Base-by-base conservation (phyloP, 2,329 filamentous ascomycete species). In the Botrytis porri region DNA sequence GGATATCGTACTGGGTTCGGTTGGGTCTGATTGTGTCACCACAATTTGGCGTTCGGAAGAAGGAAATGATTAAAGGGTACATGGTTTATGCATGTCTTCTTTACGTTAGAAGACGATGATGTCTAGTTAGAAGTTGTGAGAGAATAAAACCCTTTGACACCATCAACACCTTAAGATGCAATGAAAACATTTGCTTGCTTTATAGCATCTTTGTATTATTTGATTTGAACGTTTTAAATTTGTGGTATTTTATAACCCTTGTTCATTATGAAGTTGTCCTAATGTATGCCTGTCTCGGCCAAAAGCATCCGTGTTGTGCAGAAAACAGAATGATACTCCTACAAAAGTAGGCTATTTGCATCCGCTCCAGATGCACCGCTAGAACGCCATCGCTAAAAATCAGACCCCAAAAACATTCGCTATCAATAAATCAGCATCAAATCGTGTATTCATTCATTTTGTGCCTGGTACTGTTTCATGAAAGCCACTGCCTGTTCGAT, bases 401-500 rank as follows among this genome's bases (percentile, higher is more conserved):
- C 37, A 57, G 37, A 69, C 57, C 37, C n/a, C 16, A 41, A 69
- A 69, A 25, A 16, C 14, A 41, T 18, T 54, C 65, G 48, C 51
- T 57, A 43, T 69, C 10, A 57, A 57, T 16, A 22, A 10, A 35
- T 54, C 65, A 12, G 57, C 65, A 12, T 59, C 37, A 57, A 32
- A 69, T 59, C 48, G 14, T 69, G 5, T 25, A 69, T 32, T 73
- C 48, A 72, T 71, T 74, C 64, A 59, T 65, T 65, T 37, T 73
- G 72, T 63, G 74, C 72, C 63, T 78, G 78, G 67, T 77, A 80
- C 71, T 81, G 79, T 77, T 92, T 90, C 84, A 97, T 87, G 69
- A 97, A 87, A 71, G 88, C 86, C 37, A 93, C 88, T n/a, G 93
- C 92, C 80, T 97, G 91, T 74, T 97, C 93, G 75, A 94, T 88